phyloP scores from a whole-genome alignment of 2,329 filamentous ascomycete genomes.

The Westerdykella sp. region DNA sequence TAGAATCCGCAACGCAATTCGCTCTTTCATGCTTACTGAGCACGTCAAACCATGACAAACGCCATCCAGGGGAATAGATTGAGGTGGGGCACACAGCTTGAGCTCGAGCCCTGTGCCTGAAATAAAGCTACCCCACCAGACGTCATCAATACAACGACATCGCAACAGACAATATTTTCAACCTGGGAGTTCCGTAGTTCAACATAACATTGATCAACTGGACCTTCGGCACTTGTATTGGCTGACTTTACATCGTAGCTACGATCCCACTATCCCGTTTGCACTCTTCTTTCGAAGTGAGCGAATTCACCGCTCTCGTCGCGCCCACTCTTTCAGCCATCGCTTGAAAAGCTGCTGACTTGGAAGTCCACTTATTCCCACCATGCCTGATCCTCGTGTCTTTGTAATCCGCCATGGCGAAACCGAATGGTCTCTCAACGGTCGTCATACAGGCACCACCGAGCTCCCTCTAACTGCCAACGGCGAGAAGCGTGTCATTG shows the following conservation, averaged over 20 bases:
- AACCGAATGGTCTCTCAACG: constrained; percentile 89
- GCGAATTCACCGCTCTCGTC: neutral
- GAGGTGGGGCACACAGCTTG: too few relatives aligned
- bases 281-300: neutral
- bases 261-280: neutral
- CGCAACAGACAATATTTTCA: neutral
- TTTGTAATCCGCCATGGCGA: constrained; percentile 73
- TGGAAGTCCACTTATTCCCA: constrained; percentile 1
- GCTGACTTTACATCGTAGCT: neutral
- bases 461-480: constrained; percentile 79
- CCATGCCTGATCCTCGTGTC: constrained; percentile 44
- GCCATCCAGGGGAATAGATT: too few relatives aligned
- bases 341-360: too few relatives aligned
- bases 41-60: too few relatives aligned
- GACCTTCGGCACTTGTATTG: neutral
- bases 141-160: neutral
- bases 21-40: too few relatives aligned
- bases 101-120: too few relatives aligned
- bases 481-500: constrained; percentile 52
- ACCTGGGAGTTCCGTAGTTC: constrained; percentile 1
- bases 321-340: neutral
- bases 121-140: neutral
- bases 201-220: neutral
- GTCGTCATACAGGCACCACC: constrained; percentile 69
- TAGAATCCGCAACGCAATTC: too few relatives aligned